phyloP scores from a whole-genome alignment of 1,139 yeast genomes.

The Zygoascus sp. region DNA sequence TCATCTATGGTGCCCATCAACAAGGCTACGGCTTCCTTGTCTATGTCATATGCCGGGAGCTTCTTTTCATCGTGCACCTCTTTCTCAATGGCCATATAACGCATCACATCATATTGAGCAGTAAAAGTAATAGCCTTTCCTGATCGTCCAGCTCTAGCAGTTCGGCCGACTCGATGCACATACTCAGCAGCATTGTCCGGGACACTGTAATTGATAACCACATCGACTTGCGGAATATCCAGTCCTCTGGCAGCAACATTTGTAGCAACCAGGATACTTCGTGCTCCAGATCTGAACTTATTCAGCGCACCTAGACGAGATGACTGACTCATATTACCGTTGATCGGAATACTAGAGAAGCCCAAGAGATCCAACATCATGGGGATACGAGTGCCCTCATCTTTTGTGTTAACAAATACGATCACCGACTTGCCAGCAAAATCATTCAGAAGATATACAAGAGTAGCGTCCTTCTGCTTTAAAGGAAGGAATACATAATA shows the following conservation, averaged over 20 bases:
- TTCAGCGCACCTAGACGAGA: conserved; percentile 91
- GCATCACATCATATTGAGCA: conserved; percentile 90
- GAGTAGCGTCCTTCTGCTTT: conserved; percentile 83
- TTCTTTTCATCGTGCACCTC: conserved; percentile 60
- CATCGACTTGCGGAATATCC: conserved; percentile 92
- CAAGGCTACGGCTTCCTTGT: conserved; percentile 70
- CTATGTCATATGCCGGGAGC: conserved; percentile 77
- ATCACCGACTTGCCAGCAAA: conserved; percentile 81
- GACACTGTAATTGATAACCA: conserved; percentile 88
- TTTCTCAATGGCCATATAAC: conserved; percentile 76
- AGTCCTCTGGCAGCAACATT: conserved; percentile 98
- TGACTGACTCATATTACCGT: conserved; percentile 89
- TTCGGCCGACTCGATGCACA: conserved; percentile 95
- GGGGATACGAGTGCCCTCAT: conserved; percentile 89
- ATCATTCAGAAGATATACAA: conserved; percentile 79
- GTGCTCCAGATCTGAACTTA: conserved; percentile 81
- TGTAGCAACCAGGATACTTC: conserved; percentile 84
- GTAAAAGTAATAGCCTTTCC: conserved; percentile 91
- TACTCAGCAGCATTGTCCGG: conserved; percentile 99
- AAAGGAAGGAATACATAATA: conserved; percentile 88
- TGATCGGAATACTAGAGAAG: conserved; percentile 86
- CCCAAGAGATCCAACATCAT: conserved; percentile 75
- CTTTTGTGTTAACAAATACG: conserved; percentile 90
- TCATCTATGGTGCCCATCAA: conserved; percentile 85
- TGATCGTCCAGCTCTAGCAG: conserved; percentile 96